phyloP scores from a whole-genome alignment of 2,329 filamentous ascomycete genomes.

The Drechslerella coelobrocha region DNA sequence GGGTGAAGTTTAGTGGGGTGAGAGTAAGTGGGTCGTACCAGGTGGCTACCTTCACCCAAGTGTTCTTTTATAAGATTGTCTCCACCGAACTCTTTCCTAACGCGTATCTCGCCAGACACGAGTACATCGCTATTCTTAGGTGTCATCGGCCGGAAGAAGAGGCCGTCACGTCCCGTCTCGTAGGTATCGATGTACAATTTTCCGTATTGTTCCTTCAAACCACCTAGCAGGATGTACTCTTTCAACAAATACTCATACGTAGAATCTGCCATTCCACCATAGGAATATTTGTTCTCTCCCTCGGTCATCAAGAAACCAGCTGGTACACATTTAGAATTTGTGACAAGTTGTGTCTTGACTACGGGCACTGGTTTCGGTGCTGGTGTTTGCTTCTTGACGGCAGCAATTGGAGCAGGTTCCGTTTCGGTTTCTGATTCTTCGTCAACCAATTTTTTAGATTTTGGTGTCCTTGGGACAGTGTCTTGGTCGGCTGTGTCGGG shows the following conservation, averaged over 20 bases:
- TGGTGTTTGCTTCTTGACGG: constrained; percentile 1
- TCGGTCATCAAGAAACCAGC: constrained; percentile 43
- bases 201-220: constrained; percentile 72
- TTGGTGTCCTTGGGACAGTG: background rate
- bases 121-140: constrained; percentile 73
- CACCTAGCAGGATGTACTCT: constrained; percentile 78
- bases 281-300: constrained; percentile 60
- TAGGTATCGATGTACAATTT: constrained; percentile 74
- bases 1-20: constrained; percentile 8
- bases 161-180: constrained; percentile 72
- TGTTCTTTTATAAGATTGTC: constrained; percentile 46
- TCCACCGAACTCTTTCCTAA: constrained; percentile 59
- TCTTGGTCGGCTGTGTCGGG: constrained; percentile 12
- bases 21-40: constrained; percentile 38
- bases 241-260: constrained; percentile 75
- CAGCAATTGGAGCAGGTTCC: background rate
- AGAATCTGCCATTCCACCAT: constrained; percentile 73
- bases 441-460: background rate
- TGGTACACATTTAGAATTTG: constrained; percentile 56
- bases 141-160: constrained; percentile 80
- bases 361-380: constrained; percentile 11
- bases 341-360: constrained; percentile 55
- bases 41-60: constrained; percentile 50
- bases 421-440: background rate
- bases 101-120: constrained; percentile 70